Percentiles rank a stretch among this genome's conserved stretches.
Evolutionary conservation across 2,329 filamentous ascomycete species (phyloP).

Genomic region (Neophaeococcomyces aloes): DNA sequence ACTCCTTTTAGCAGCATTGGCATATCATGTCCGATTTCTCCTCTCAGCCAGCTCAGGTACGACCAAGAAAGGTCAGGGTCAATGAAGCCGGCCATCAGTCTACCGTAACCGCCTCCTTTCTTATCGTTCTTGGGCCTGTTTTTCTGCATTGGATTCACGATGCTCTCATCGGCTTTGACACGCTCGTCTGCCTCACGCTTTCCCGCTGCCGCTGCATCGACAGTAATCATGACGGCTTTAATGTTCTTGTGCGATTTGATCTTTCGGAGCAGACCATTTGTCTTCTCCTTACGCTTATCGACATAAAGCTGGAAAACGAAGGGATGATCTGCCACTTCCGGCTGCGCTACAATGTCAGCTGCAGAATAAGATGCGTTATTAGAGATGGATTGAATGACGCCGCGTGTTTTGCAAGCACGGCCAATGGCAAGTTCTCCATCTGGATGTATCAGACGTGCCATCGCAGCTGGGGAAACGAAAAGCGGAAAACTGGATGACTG

Average conservation of each 20-base stretch:
- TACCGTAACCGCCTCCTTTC: constrained; percentile 45
- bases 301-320: constrained; percentile 50
- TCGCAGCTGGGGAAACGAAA: constrained; percentile 54
- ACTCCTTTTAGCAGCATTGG: constrained; percentile 50
- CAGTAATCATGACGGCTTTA: constrained; percentile 22
- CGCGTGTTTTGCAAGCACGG: constrained; percentile 40
- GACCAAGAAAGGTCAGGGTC: constrained; percentile 45
- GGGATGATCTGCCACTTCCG: constrained; percentile 29
- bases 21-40: constrained; percentile 32
- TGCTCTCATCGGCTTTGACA: constrained; percentile 36
- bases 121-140: constrained; percentile 37
- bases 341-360: constrained; percentile 38
- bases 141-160: constrained; percentile 26
- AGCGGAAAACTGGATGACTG: constrained; percentile 45
- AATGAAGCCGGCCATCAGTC: constrained; percentile 44
- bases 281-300: constrained; percentile 41
- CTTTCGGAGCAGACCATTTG: constrained; percentile 35
- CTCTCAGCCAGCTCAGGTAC: constrained; percentile 45
- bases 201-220: constrained; percentile 31
- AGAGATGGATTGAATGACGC: constrained; percentile 51
- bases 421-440: constrained; percentile 54
- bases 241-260: constrained; percentile 22
- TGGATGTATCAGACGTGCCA: constrained; percentile 53
- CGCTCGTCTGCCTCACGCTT: constrained; percentile 51
- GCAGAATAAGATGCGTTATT: constrained; percentile 52